These are phyloP conservation scores for Neurospora sp. DNA, from an alignment of 495 filamentous ascomycete species.

Conservation along the genomic window DNA sequence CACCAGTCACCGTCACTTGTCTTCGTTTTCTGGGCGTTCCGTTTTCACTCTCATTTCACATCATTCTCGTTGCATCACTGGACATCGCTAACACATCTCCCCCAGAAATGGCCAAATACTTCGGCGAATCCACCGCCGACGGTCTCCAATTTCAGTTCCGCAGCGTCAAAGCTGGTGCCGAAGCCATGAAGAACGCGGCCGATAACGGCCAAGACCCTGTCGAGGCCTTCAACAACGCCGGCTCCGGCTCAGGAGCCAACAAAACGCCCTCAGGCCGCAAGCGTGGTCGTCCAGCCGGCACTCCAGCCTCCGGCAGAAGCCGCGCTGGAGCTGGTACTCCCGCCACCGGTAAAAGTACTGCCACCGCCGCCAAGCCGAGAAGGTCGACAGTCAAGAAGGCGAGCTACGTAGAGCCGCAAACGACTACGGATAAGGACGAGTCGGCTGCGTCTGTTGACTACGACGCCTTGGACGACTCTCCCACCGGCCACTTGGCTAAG, in stretches of 20 bases:
- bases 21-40: not conserved
- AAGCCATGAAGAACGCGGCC: slow-evolving; percentile 26
- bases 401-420: slow-evolving; percentile 3
- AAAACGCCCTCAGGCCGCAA: not conserved
- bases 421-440: slow-evolving; percentile 1
- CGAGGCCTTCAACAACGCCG: slow-evolving; percentile 7
- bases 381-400: slow-evolving; percentile 11
- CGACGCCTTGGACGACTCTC: slow-evolving; percentile 15
- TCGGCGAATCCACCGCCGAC: slow-evolving; percentile 30
- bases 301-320: not conserved
- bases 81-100: not conserved
- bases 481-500: slow-evolving; percentile 15
- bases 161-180: slow-evolving; percentile 30
- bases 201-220: slow-evolving; percentile 19
- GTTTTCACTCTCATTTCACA: not conserved
- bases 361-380: not conserved
- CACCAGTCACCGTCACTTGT: not conserved
- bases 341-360: slow-evolving; percentile 4
- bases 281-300: not conserved
- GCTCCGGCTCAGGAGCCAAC: not conserved
- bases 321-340: not conserved
- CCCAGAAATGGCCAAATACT: slow-evolving; percentile 34
- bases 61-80: not conserved
- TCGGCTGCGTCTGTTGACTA: slow-evolving; percentile 3
- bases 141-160: slow-evolving; percentile 41